phyloP scores from a whole-genome alignment of 78 protist species.

The Guillardia theta region DNA sequence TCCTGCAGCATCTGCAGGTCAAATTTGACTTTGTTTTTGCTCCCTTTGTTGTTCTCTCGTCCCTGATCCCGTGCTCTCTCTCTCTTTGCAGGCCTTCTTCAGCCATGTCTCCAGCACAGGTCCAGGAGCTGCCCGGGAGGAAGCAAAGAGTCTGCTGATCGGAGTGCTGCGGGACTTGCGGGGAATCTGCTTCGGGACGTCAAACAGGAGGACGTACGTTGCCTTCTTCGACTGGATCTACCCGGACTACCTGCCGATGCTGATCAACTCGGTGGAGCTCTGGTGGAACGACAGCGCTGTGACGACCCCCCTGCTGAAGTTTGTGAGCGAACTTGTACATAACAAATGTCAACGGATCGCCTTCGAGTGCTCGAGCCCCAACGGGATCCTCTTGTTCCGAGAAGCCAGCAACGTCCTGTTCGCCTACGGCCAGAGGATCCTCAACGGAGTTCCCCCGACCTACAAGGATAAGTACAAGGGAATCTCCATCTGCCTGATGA shows the following conservation, averaged over 20 bases:
- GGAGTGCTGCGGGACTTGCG: conserved; percentile 59
- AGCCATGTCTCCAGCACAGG: background rate
- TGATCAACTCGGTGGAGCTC: background rate
- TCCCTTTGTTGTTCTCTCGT: background rate
- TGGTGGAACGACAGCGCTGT: conserved; percentile 46
- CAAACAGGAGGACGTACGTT: conserved; percentile 50
- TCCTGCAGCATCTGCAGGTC: background rate
- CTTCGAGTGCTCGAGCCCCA: conserved; percentile 59
- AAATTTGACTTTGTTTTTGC: background rate
- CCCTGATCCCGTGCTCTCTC: background rate
- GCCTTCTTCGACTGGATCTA: conserved; percentile 61
- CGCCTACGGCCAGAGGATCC: conserved; percentile 29
- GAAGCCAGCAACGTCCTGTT: conserved; percentile 42
- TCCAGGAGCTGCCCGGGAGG: background rate
- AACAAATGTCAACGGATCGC: conserved; percentile 51
- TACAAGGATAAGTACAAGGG: conserved; percentile 57
- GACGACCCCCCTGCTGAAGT: conserved; percentile 17
- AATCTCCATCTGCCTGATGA: conserved; percentile 49
- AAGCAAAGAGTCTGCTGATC: background rate
- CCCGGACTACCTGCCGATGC: conserved; percentile 50
- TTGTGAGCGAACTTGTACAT: conserved; percentile 54
- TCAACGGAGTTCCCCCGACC: background rate
- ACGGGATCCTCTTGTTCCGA: conserved; percentile 72
- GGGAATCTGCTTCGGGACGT: conserved; percentile 46
- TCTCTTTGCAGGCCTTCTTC: background rate